Evolutionary conservation across 352 stramenopile species (phyloP).

Genomic region (Phytophthora hibernalis): DNA sequence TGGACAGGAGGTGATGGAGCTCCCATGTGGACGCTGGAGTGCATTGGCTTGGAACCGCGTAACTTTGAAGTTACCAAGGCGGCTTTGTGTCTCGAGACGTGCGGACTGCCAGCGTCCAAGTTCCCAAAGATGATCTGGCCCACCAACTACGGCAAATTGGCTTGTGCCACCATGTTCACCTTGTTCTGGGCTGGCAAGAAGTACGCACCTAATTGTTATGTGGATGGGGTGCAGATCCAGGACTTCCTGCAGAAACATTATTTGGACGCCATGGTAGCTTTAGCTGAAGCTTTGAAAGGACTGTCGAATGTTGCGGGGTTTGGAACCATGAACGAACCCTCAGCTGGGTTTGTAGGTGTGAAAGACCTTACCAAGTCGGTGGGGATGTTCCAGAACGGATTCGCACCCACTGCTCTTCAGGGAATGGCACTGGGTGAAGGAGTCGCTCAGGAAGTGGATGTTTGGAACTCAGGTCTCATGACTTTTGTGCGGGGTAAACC

Average conservation of each 20-base stretch:
- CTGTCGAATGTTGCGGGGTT: constrained; percentile 89
- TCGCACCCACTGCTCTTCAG: constrained; percentile 71
- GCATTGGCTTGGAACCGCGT: constrained; percentile 76
- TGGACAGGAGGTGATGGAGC: constrained; percentile 91
- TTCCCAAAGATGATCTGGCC: constrained; percentile 93
- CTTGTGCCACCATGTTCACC: constrained; percentile 90
- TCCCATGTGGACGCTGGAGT: constrained; percentile 87
- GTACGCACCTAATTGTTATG: constrained; percentile 66
- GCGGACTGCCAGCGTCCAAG: constrained; percentile 33
- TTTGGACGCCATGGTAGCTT: constrained; percentile 65
- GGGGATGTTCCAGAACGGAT: constrained; percentile 58
- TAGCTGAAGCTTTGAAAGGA: constrained; percentile 64
- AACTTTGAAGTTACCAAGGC: constrained; percentile 76
- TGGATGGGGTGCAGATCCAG: constrained; percentile 83
- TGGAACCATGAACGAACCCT: constrained; percentile 91
- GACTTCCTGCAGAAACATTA: constrained; percentile 90
- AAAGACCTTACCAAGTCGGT: constrained; percentile 48
- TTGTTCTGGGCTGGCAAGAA: constrained; percentile 85
- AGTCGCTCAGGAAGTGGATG: constrained; percentile 59
- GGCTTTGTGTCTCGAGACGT: constrained; percentile 73
- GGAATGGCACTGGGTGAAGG: constrained; percentile 78
- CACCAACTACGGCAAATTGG: constrained; percentile 91
- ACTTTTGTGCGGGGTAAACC: constrained; percentile 63
- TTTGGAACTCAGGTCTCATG: constrained; percentile 68
- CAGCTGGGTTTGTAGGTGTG: constrained; percentile 41